Conservation (phyloP, 495 filamentous ascomycete species). For the Tricharina praecox region DNA sequence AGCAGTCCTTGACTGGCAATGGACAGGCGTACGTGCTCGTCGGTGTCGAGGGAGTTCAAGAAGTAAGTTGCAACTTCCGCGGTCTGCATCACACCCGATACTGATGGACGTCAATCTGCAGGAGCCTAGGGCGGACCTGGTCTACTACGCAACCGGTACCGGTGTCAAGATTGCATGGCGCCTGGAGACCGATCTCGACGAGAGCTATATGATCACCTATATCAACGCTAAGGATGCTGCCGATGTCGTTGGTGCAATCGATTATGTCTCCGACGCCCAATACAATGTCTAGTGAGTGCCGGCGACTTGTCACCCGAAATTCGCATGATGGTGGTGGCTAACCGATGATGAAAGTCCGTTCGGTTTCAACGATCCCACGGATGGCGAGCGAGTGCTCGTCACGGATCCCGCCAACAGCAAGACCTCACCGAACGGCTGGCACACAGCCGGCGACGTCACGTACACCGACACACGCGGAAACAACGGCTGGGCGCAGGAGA, state of each 20-base stretch:
- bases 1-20: constrained; percentile 9
- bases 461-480: constrained; percentile 34
- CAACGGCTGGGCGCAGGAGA: constrained; percentile 32
- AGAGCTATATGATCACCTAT: constrained; percentile 37
- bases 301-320: background rate
- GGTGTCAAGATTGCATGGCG: constrained; percentile 33
- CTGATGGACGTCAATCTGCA: constrained; percentile 9
- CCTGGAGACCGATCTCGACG: constrained; percentile 34
- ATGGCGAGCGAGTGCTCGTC: constrained; percentile 28
- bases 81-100: background rate
- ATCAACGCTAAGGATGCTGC: constrained; percentile 31
- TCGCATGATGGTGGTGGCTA: constrained; percentile 4
- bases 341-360: constrained; percentile 24
- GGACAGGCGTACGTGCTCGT: constrained; percentile 11
- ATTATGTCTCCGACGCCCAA: constrained; percentile 35
- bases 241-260: constrained; percentile 31
- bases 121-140: constrained; percentile 32
- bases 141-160: constrained; percentile 32
- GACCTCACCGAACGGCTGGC: constrained; percentile 33
- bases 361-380: constrained; percentile 34
- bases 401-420: constrained; percentile 28
- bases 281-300: constrained; percentile 29
- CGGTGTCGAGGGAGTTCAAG: constrained; percentile 16
- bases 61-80: constrained; percentile 6
- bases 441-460: constrained; percentile 27